Conservation (phyloP, 768 basidiomycete genomes). For the Rhizopogon rudus region DNA sequence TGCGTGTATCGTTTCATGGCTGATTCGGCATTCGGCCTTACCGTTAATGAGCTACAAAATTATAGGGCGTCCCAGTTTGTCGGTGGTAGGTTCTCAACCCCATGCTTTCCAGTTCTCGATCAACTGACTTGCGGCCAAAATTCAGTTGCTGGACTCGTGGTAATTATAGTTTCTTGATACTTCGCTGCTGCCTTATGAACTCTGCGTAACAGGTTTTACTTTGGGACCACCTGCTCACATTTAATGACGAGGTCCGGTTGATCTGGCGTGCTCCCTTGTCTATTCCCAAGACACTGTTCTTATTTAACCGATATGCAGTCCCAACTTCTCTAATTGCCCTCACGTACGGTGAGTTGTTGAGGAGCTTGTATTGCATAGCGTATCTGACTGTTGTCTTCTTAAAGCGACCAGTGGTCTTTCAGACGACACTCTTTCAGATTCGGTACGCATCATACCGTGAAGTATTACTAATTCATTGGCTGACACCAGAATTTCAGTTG, state of each 20-base stretch:
- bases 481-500: neutral
- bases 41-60: constrained; percentile 1
- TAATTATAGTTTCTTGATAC: constrained; percentile 2
- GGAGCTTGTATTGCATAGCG: neutral
- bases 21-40: neutral
- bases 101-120: neutral
- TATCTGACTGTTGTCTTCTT: neutral
- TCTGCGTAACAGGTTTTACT: constrained; percentile 21
- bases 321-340: constrained; percentile 25
- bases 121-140: constrained; percentile 1
- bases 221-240: constrained; percentile 31
- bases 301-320: constrained; percentile 30
- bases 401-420: constrained; percentile 19
- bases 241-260: constrained; percentile 26
- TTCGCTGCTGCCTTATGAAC: neutral
- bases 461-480: neutral
- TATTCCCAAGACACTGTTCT: constrained; percentile 26
- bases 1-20: neutral
- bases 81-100: constrained; percentile 16
- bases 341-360: constrained; percentile 21
- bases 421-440: constrained; percentile 5
- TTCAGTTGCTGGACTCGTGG: constrained; percentile 21
- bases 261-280: constrained; percentile 26
- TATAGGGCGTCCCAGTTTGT: constrained; percentile 18
- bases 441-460: neutral